A percentile compares a stretch with the other conserved stretches of the same genome.
These are phyloP conservation scores for Colletotrichum graminicola DNA, from an alignment of 2,329 filamentous ascomycete genomes.

Conservation along the genomic window DNA sequence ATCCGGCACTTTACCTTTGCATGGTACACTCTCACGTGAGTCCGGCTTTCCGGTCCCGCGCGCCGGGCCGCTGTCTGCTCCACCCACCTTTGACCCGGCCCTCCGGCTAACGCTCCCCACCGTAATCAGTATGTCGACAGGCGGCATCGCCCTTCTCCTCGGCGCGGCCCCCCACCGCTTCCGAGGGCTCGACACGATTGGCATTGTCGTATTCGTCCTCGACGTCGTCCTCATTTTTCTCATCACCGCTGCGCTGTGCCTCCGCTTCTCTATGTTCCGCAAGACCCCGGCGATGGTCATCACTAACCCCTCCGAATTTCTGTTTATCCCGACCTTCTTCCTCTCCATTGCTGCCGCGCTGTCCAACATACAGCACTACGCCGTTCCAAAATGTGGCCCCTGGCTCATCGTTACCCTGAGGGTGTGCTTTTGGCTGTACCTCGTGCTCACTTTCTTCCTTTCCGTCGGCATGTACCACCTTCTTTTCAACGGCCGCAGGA, in stretches of 20 bases:
- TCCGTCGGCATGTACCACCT: conserved; percentile 69
- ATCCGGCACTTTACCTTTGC: conserved; percentile 61
- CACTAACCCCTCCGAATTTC: conserved; percentile 65
- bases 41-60: background rate
- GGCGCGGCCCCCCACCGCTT: conserved; percentile 66
- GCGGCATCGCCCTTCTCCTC: conserved; percentile 67
- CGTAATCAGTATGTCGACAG: conserved; percentile 44
- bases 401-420: conserved; percentile 66
- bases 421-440: conserved; percentile 73
- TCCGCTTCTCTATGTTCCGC: conserved; percentile 61
- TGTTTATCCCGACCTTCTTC: conserved; percentile 74
- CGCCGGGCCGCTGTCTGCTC: background rate
- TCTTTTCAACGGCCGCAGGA: conserved; percentile 63
- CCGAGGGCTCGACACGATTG: conserved; percentile 64
- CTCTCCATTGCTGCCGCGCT: conserved; percentile 72
- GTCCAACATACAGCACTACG: conserved; percentile 63
- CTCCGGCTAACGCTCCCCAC: conserved; percentile 1
- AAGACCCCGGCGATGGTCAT: conserved; percentile 60
- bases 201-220: conserved; percentile 67
- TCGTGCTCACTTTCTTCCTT: conserved; percentile 63
- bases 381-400: conserved; percentile 58
- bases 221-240: conserved; percentile 66
- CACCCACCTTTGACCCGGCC: background rate
- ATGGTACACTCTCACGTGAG: conserved; percentile 64
- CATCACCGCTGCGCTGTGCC: conserved; percentile 60